Base-by-base conservation (phyloP, 805 yeast genomes). In the Metschnikowia borealis region DNA sequence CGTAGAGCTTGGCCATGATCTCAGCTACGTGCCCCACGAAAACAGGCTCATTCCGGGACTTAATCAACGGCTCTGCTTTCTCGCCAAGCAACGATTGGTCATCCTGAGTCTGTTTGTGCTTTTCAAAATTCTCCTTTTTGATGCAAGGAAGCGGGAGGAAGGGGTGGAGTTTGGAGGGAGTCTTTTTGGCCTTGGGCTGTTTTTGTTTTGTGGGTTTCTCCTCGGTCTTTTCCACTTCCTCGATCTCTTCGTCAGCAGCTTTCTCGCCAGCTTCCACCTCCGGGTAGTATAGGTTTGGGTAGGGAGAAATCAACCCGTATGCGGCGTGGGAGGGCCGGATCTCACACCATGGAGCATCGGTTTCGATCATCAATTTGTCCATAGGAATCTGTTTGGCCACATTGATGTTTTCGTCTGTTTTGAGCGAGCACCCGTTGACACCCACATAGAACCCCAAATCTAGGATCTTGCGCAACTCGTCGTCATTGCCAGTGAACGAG, bases 301-400 rank as follows among this genome's bases (percentile, higher is more conserved):
- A 79, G 7, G 70, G 61, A 0, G 82, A 68, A 31, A 90, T 63
- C 54, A 72, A 77, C 54, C 80, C 70, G 67, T 80, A 82, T 14
- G 94, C 79, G 2, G 89, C 89, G 64, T 89, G 96, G 8, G 94
- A 78, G 56, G 81, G 87, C 51, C 95, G 76, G 42, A 94, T 81
- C 62, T 91, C 98, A 71, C 99, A 94, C 99, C 99, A 94, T 1
- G 99, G 99, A 3, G 97, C 90, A 68, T 94, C 99, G 0, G 97
- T 92, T 64, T 94, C 99, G 8, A 94, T 78, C 77, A 92, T 68
- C 39, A 94, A 65, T 59, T 75, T 78, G 4, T 83, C 81, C 7
- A 82, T 60, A 0, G 98, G 98, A n/a, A 94, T 79, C 21, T 64
- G 60, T 38, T 71, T 68, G 0, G 84, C 89, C 21, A 84, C 89